phyloP scores from a whole-genome alignment of 768 basidiomycete species.

The Leccinum arenicola region DNA sequence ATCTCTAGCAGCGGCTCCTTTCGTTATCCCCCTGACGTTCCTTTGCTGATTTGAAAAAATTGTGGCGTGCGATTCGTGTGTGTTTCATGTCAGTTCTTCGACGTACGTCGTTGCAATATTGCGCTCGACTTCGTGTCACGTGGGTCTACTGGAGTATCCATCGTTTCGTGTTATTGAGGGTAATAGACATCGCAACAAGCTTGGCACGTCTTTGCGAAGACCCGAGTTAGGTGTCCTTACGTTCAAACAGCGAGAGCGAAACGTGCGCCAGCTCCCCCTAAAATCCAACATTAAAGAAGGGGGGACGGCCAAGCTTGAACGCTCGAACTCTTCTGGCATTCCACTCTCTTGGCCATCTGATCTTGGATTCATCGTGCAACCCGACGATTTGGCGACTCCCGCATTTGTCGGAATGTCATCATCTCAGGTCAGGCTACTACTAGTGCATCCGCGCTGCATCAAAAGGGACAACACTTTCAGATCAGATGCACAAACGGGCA shows the following conservation, averaged over 20 bases:
- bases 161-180: not conserved
- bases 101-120: not conserved
- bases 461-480: not conserved
- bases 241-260: not conserved
- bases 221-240: not conserved
- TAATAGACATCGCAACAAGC: not conserved
- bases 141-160: not conserved
- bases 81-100: not conserved
- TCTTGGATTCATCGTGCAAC: not conserved
- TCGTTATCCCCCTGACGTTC: not conserved
- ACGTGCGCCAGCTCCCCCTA: not conserved
- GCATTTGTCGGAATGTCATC: not conserved
- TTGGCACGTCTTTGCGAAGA: not conserved
- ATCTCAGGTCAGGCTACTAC: not conserved
- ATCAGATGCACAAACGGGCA: not conserved
- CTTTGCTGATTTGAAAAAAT: not conserved
- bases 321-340: not conserved
- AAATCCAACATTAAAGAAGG: not conserved
- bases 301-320: not conserved
- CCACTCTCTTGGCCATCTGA: constrained; percentile 6
- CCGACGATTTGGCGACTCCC: not conserved
- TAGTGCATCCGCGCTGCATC: not conserved
- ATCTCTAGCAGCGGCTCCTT: not conserved
- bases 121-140: not conserved
- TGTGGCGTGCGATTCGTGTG: not conserved